Evolutionary conservation across 305 asterid species (phyloP).

Genomic region (Fraxinus ornus): DNA sequence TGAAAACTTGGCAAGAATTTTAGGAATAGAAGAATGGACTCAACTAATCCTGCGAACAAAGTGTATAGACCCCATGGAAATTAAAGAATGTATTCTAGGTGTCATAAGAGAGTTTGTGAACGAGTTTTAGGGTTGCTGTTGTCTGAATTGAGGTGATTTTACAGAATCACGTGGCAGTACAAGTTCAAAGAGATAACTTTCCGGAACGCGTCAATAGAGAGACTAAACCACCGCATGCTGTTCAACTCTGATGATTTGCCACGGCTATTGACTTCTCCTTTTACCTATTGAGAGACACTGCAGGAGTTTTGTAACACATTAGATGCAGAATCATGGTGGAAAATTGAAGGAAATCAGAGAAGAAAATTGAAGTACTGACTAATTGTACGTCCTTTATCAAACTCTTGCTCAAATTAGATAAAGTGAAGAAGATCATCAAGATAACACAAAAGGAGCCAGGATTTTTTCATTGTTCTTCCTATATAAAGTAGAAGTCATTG

Average conservation of each 20-base stretch:
- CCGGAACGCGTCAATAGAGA: slow-evolving; percentile 68
- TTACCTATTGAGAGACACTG: slow-evolving; percentile 39
- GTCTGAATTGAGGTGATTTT: slow-evolving; percentile 30
- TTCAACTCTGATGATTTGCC: slow-evolving; percentile 38
- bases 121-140: background rate
- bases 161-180: slow-evolving; percentile 92
- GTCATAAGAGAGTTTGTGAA: background rate
- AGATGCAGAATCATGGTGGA: slow-evolving; percentile 15
- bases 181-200: slow-evolving; percentile 83
- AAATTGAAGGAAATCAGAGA: background rate
- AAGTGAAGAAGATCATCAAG: background rate
- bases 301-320: slow-evolving; percentile 3
- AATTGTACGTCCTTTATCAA: background rate
- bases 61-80: slow-evolving; percentile 76
- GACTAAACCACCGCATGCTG: slow-evolving; percentile 81
- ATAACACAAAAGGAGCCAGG: background rate
- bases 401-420: background rate
- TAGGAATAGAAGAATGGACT: slow-evolving; percentile 20
- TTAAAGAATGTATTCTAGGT: background rate
- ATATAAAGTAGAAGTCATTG: background rate
- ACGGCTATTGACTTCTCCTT: slow-evolving; percentile 23
- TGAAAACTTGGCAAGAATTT: background rate
- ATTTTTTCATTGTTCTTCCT: background rate
- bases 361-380: background rate
- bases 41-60: slow-evolving; percentile 76